Evolutionary conservation across 345 rosid species (phyloP).

Genomic region (Boechera retrofracta): DNA sequence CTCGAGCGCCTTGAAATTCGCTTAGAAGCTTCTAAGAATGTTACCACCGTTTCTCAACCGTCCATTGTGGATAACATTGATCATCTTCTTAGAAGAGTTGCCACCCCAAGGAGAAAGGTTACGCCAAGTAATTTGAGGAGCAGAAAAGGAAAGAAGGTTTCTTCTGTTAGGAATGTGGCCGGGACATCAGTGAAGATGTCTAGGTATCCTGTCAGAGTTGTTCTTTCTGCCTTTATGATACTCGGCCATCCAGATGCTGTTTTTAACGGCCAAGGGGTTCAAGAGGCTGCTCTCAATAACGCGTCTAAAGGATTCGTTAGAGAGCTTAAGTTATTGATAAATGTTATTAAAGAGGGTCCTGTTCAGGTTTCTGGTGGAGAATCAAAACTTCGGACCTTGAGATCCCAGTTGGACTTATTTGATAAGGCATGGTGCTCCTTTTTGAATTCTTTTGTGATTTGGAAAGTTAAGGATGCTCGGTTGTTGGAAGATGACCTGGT

Average conservation of each 20-base stretch:
- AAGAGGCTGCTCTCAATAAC: conserved; percentile 70
- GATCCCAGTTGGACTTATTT: conserved; percentile 76
- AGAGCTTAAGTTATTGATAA: conserved; percentile 76
- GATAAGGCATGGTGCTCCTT: conserved; percentile 91
- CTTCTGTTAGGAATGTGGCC: conserved; percentile 47
- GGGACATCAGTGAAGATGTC: conserved; percentile 53
- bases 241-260: conserved; percentile 98
- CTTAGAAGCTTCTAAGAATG: conserved; percentile 59
- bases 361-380: conserved; percentile 53
- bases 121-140: conserved; percentile 53
- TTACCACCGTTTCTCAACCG: conserved; percentile 42
- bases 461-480: conserved; percentile 98
- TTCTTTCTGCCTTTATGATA: conserved; percentile 95
- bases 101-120: conserved; percentile 64
- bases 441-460: conserved; percentile 84
- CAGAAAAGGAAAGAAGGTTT: conserved; percentile 61
- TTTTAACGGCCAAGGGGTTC: conserved; percentile 87
- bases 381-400: conserved; percentile 66
- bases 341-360: conserved; percentile 75
- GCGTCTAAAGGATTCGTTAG: conserved; percentile 68
- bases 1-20: conserved; percentile 88
- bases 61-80: conserved; percentile 69
- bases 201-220: conserved; percentile 88
- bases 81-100: conserved; percentile 89
- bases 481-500: conserved; percentile 86